These are phyloP conservation scores for Ilex aquifolium DNA, from an alignment of 257 asterid genomes.

Conservation along the genomic window DNA sequence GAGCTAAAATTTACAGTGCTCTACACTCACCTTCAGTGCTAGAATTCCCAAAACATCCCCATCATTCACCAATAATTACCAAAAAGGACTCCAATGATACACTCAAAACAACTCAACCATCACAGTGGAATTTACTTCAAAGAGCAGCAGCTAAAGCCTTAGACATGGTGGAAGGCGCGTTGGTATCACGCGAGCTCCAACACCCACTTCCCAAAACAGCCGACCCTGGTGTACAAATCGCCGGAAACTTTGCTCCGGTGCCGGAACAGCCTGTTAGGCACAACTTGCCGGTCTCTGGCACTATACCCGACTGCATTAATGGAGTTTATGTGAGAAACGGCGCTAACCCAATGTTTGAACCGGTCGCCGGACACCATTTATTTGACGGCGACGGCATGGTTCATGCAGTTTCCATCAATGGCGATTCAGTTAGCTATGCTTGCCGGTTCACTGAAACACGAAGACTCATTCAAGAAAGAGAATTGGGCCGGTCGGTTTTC, in stretches of 20 bases:
- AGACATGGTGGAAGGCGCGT: slow-evolving; percentile 38
- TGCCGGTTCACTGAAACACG: slow-evolving; percentile 63
- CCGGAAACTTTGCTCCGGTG: slow-evolving; percentile 66
- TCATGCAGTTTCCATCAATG: slow-evolving; percentile 42
- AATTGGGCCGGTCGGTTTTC: slow-evolving; percentile 50
- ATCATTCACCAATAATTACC: slow-evolving; percentile 4
- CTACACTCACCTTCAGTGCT: slow-evolving; percentile 31
- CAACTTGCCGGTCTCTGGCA: slow-evolving; percentile 41
- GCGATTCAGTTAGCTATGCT: slow-evolving; percentile 44
- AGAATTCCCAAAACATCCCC: slow-evolving; percentile 28
- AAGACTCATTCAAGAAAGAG: slow-evolving; percentile 51
- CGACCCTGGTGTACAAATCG: slow-evolving; percentile 51
- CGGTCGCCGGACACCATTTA: slow-evolving; percentile 57
- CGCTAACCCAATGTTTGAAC: slow-evolving; percentile 63
- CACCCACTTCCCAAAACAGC: slow-evolving; percentile 47
- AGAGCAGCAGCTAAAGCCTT: slow-evolving; percentile 33
- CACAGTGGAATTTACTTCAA: slow-evolving; percentile 43
- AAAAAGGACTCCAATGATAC: not conserved
- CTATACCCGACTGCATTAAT: slow-evolving; percentile 38
- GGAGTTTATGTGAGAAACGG: slow-evolving; percentile 71
- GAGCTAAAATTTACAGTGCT: slow-evolving; percentile 21
- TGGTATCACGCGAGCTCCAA: slow-evolving; percentile 34
- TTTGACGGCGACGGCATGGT: slow-evolving; percentile 84
- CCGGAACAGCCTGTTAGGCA: slow-evolving; percentile 43
- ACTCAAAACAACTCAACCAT: slow-evolving; percentile 12